Evolutionary conservation across 306 rosid species (phyloP), one percentile per base, ranked within the genome.

Genomic region (Trifolium pratense): DNA sequence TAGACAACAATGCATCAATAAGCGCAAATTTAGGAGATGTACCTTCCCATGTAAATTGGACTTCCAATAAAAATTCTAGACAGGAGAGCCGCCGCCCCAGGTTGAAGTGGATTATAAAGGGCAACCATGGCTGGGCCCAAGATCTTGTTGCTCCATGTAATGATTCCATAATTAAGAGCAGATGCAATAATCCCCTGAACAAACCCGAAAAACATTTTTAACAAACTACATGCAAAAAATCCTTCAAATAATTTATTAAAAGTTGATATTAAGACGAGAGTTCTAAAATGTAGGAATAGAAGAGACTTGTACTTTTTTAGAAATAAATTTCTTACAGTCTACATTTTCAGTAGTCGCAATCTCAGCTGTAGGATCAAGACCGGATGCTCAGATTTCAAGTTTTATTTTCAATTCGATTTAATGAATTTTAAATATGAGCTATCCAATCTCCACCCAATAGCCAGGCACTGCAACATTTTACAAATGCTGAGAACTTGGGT

Each of bases 81-180:
- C 51, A 94, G 68, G 71, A 91, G 55, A 3, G 98, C 94, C 32
- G 98, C 88, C 4, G 89, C 89, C 13, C 89, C 97, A 73, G 98
- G 98, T 80, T 94, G 98, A 81, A 94, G 96, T 75, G 99, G 99
- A 78, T 85, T 89, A 82, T 94, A 94, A 46, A 91, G 96, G 74
- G 99, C 95, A 63, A 94, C 97, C 89, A 94, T 81, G 70, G 97
- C 88, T 20, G 99, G 99, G 61, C 99, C 99, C 81, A 94, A 77
- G 69, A 94, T 89, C 83, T 89, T 94, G 81, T 94, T 94, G 88
- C 91, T 76, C 99, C 99, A 94, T 43, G 96, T 89, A 71, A 91
- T 71, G 62, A 94, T 91, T 80, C 98, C 98, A 86, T 89, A 89
- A 77, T 91, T 94, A 46, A 94, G 89, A 52, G 99, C 99, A 72